phyloP scores from a whole-genome alignment of 2,329 filamentous ascomycete genomes.

The Karstenula rhodostoma region DNA sequence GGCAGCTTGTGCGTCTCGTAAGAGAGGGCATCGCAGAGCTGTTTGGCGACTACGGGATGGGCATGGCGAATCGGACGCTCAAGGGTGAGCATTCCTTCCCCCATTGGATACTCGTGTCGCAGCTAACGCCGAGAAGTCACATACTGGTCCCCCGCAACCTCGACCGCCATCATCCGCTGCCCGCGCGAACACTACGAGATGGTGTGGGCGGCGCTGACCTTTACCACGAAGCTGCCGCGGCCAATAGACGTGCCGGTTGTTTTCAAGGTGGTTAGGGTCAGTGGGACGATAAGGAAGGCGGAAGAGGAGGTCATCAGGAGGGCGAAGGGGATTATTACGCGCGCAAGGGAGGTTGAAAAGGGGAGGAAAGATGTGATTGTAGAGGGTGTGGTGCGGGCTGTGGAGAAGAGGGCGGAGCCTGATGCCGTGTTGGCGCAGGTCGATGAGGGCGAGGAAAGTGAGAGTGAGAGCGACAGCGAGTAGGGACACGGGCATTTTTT shows the following conservation, averaged over 20 bases:
- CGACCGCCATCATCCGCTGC: slow-evolving; percentile 88
- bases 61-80: slow-evolving; percentile 73
- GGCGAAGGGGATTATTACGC: slow-evolving; percentile 75
- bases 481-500: not conserved
- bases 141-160: slow-evolving; percentile 91
- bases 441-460: slow-evolving; percentile 23
- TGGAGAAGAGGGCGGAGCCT: slow-evolving; percentile 29
- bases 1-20: slow-evolving; percentile 72
- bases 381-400: slow-evolving; percentile 33
- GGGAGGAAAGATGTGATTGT: slow-evolving; percentile 21
- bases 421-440: slow-evolving; percentile 25
- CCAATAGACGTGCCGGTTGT: slow-evolving; percentile 71
- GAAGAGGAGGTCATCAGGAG: slow-evolving; percentile 88
- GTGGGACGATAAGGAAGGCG: slow-evolving; percentile 89
- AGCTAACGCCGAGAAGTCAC: slow-evolving; percentile 69
- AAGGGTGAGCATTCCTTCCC: slow-evolving; percentile 61
- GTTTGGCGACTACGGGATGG: slow-evolving; percentile 83
- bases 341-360: slow-evolving; percentile 62
- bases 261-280: slow-evolving; percentile 84
- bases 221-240: slow-evolving; percentile 75
- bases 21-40: slow-evolving; percentile 45
- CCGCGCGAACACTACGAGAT: slow-evolving; percentile 83
- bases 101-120: not conserved
- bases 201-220: slow-evolving; percentile 88
- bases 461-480: slow-evolving; percentile 20